Percentiles rank a stretch among this genome's conserved stretches.
Evolutionary conservation across 2,329 filamentous ascomycete genomes (phyloP).

Genomic region (Paraphaeosphaeria sporulosa): DNA sequence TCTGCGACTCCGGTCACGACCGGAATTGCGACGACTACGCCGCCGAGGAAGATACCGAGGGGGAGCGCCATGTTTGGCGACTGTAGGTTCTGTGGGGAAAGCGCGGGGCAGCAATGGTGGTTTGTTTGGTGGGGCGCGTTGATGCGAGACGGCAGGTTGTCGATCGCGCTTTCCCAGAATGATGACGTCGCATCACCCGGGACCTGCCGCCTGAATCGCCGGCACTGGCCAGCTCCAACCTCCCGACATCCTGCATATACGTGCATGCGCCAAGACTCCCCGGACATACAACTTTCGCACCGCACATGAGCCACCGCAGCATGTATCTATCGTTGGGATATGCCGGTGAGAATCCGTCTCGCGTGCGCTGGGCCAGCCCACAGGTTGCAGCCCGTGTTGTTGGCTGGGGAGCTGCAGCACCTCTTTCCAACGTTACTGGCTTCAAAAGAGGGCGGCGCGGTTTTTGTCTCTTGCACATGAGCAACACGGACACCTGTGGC

Average conservation of each 20-base stretch:
- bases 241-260: neutral
- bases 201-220: too few relatives aligned
- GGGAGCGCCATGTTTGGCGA: slow-evolving; percentile 1
- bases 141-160: neutral
- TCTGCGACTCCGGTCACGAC: slow-evolving; percentile 60
- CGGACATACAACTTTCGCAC: neutral
- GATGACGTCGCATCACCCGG: neutral
- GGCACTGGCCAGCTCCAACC: neutral
- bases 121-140: neutral
- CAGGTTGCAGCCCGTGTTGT: too few relatives aligned
- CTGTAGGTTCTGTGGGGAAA: neutral
- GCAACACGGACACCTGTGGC: neutral
- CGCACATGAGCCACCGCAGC: too few relatives aligned
- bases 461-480: neutral
- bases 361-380: too few relatives aligned
- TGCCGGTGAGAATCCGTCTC: too few relatives aligned
- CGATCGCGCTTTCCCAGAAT: neutral
- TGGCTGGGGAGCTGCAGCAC: too few relatives aligned
- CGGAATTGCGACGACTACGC: slow-evolving; percentile 54
- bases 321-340: too few relatives aligned
- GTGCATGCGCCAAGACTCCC: neutral
- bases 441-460: neutral
- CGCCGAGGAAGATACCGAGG: slow-evolving; percentile 48
- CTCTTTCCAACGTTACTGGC: too few relatives aligned
- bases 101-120: neutral